Percentiles rank a stretch among this genome's conserved stretches.
These are phyloP conservation scores for Populus hybrid DNA, from an alignment of 441 rosid species.

Conservation along the genomic window DNA sequence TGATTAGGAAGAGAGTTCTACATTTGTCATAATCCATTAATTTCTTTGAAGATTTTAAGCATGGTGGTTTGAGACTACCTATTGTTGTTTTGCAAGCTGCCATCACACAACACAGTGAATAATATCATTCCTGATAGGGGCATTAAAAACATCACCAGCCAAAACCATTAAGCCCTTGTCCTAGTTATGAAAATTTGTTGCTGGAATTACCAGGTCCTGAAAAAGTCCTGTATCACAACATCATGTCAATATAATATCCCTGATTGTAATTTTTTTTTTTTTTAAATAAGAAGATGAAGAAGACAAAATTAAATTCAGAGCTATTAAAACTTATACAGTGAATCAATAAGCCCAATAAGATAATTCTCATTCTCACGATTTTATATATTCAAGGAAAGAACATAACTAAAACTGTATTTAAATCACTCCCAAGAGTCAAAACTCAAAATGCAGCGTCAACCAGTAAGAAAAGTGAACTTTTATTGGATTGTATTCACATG, in stretches of 20 bases:
- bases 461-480: background rate
- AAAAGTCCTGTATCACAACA: conserved; percentile 42
- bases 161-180: conserved; percentile 77
- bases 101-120: conserved; percentile 81
- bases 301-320: background rate
- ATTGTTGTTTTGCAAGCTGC: conserved; percentile 94
- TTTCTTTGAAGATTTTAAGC: conserved; percentile 6
- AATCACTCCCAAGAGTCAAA: conserved; percentile 1
- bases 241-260: background rate
- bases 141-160: conserved; percentile 90
- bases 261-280: background rate
- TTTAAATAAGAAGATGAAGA: background rate
- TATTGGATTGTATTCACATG: background rate
- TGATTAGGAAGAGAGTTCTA: background rate
- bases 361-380: background rate
- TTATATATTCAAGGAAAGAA: background rate
- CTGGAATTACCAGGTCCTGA: conserved; percentile 77
- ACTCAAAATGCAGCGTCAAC: background rate
- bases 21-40: background rate
- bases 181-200: conserved; percentile 69
- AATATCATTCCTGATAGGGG: conserved; percentile 82
- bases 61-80: conserved; percentile 39
- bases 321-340: background rate
- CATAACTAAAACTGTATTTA: background rate
- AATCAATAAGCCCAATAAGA: background rate